A percentile compares a stretch with the other conserved stretches of the same genome.
Conservation (phyloP, 805 yeast genomes). For the Candida ascalaphidarum region DNA sequence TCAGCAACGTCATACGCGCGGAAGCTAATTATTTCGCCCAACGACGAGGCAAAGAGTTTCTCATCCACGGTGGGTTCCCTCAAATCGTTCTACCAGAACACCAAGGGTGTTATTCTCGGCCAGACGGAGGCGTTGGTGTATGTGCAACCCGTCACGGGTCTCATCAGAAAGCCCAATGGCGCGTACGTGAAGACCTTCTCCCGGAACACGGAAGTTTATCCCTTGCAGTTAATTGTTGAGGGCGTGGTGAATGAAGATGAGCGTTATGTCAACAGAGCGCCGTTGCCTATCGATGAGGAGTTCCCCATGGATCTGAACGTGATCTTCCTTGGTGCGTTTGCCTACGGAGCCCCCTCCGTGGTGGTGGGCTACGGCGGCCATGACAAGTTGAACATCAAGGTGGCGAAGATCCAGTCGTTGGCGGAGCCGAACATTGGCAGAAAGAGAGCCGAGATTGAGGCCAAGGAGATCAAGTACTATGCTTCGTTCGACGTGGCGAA, state of each 20-base stretch:
- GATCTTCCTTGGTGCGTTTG: conserved; percentile 76
- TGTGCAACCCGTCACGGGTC: conserved; percentile 72
- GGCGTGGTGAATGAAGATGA: conserved; percentile 64
- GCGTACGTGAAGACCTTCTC: conserved; percentile 70
- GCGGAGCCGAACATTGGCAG: conserved; percentile 63
- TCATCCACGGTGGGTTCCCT: conserved; percentile 31
- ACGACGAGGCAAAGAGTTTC: conserved; percentile 42
- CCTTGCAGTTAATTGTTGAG: conserved; percentile 77
- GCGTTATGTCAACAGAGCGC: conserved; percentile 63
- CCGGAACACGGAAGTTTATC: conserved; percentile 44
- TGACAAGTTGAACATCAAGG: conserved; percentile 42
- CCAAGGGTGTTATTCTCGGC: conserved; percentile 56
- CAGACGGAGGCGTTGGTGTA: conserved; percentile 50
- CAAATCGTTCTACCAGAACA: conserved; percentile 34
- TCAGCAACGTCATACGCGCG: conserved; percentile 12
- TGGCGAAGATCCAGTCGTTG: conserved; percentile 25
- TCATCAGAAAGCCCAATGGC: conserved; percentile 60
- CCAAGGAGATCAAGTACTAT: conserved; percentile 45
- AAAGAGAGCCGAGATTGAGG: conserved; percentile 50
- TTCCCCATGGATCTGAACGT: conserved; percentile 68
- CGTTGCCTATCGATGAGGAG: conserved; percentile 73
- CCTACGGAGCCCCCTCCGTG: conserved; percentile 75
- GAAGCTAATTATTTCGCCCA: conserved; percentile 23
- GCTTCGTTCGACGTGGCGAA: conserved; percentile 61
- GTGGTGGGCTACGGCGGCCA: conserved; percentile 50